Conservation (phyloP, 2,329 filamentous ascomycete species). For the Onygena corvina region DNA sequence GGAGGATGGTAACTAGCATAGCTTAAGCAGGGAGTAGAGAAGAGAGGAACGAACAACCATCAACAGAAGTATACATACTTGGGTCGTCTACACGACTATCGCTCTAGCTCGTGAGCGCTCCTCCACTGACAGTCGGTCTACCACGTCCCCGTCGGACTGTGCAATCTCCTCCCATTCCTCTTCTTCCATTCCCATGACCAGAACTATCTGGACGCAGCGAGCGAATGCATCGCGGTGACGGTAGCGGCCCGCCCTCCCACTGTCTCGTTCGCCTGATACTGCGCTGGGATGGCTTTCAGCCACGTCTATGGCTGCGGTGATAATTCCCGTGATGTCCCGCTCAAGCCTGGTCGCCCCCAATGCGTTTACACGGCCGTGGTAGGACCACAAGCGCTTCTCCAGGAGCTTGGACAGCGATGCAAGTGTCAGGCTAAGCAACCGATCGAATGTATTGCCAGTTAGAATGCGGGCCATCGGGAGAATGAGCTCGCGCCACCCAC, state of each 20-base stretch:
- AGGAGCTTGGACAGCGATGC: conserved; percentile 64
- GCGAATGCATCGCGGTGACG: conserved; percentile 64
- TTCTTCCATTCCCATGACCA: conserved; percentile 88
- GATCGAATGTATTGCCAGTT: conserved; percentile 62
- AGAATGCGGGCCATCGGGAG: conserved; percentile 74
- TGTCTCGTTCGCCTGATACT: conserved; percentile 19
- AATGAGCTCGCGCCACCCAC: conserved; percentile 75
- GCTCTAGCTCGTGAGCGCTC: conserved; percentile 61
- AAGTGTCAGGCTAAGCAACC: conserved; percentile 62
- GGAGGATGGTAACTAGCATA: too few species aligned
- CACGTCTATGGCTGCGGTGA: conserved; percentile 38
- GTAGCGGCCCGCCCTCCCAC: conserved; percentile 52
- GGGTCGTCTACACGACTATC: conserved; percentile 40
- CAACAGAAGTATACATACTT: not conserved
- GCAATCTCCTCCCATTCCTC: conserved; percentile 82
- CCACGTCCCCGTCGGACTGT: conserved; percentile 40
- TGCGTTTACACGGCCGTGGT: conserved; percentile 65
- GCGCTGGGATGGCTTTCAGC: conserved; percentile 20
- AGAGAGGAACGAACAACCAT: too few species aligned
- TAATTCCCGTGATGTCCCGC: conserved; percentile 66
- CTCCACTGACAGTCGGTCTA: conserved; percentile 56
- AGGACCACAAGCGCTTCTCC: conserved; percentile 77
- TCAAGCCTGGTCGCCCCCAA: conserved; percentile 74
- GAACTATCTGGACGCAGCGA: conserved; percentile 64
- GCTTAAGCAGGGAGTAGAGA: too few species aligned